A percentile compares a stretch with the other conserved stretches of the same genome.
Evolutionary conservation across 75 land plant genomes (phyloP).

Genomic region (Gnetum montanum): DNA sequence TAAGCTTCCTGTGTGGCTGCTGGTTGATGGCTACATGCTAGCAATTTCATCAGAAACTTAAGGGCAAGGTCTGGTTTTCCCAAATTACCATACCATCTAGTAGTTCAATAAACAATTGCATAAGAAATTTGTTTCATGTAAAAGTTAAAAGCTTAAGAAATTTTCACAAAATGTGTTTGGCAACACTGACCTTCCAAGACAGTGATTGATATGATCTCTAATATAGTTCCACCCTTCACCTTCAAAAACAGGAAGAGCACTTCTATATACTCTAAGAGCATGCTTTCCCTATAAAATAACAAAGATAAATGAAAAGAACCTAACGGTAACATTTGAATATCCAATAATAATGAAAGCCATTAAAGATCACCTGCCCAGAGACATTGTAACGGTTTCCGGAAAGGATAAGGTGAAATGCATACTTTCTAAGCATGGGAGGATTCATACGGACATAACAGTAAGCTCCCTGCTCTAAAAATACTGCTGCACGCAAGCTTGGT

Average conservation of each 20-base stretch:
- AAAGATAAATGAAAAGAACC: background rate
- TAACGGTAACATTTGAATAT: too few relatives aligned
- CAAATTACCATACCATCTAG: constrained; percentile 67
- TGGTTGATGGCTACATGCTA: constrained; percentile 87
- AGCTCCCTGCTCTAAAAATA: constrained; percentile 93
- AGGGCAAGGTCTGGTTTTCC: constrained; percentile 67
- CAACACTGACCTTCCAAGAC: constrained; percentile 74
- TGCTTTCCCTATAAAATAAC: constrained; percentile 59
- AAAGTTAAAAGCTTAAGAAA: background rate
- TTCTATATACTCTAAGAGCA: constrained; percentile 75
- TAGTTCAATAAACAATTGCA: too few relatives aligned
- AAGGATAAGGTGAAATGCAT: constrained; percentile 88
- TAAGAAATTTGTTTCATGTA: background rate
- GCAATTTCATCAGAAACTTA: constrained; percentile 58
- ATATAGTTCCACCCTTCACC: constrained; percentile 80
- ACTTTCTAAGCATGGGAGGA: constrained; percentile 91
- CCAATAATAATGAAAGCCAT: background rate
- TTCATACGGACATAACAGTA: constrained; percentile 71
- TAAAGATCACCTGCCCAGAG: constrained; percentile 68
- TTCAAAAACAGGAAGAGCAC: constrained; percentile 66
- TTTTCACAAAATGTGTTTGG: too few relatives aligned
- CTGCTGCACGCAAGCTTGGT: constrained; percentile 73
- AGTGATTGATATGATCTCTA: constrained; percentile 79
- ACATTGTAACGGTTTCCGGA: constrained; percentile 80
- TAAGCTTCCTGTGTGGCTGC: constrained; percentile 61